phyloP scores from a whole-genome alignment of 306 rosid genomes.

The Hippophae tibetana region DNA sequence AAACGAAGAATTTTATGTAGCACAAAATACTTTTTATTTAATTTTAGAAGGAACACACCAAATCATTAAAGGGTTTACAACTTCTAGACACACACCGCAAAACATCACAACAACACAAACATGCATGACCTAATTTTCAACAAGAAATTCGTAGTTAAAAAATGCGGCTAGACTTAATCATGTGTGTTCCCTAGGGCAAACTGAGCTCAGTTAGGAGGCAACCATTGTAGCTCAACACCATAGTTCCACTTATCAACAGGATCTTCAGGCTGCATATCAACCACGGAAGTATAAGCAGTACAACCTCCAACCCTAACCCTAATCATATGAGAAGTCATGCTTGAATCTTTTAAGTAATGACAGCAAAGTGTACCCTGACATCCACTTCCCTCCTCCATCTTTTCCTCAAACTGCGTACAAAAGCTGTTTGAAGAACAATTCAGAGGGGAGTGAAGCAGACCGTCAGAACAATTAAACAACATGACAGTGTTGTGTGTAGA shows the following conservation, averaged over 20 bases:
- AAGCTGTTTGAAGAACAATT: conserved; percentile 61
- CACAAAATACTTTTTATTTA: too few relatives aligned
- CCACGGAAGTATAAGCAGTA: conserved; percentile 68
- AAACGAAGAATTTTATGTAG: too few relatives aligned
- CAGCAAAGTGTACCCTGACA: conserved; percentile 64
- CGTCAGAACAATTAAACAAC: conserved; percentile 50
- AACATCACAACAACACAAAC: too few relatives aligned
- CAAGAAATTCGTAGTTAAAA: too few relatives aligned
- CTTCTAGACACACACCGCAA: too few relatives aligned
- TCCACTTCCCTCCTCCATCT: conserved; percentile 36
- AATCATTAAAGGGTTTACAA: too few relatives aligned
- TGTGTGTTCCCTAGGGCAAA: neutral
- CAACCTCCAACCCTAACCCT: conserved; percentile 59
- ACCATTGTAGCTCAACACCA: conserved; percentile 84
- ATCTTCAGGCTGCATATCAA: conserved; percentile 34
- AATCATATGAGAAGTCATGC: conserved; percentile 67
- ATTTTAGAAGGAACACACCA: too few relatives aligned
- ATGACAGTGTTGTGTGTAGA: conserved; percentile 65
- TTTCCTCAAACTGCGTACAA: conserved; percentile 54
- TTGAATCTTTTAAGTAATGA: conserved; percentile 66
- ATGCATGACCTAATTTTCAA: too few relatives aligned
- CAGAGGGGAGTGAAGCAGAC: conserved; percentile 55
- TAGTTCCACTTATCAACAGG: conserved; percentile 57
- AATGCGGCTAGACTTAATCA: neutral
- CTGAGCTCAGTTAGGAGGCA: conserved; percentile 30